Conservation (phyloP, 176 grass and related monocot species). For the Canna indica region DNA sequence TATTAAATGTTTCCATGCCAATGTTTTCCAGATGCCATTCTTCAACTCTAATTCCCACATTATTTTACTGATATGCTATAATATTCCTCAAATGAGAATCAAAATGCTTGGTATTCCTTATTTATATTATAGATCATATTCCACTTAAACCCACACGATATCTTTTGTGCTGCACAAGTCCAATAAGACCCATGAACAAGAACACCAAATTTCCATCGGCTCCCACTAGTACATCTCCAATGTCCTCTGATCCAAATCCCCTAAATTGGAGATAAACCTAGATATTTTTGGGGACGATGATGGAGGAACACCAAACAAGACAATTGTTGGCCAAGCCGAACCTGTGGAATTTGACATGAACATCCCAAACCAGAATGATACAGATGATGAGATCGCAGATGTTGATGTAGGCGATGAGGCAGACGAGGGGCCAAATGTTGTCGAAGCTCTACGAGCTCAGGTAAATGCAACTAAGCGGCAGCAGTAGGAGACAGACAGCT, state of each 20-base stretch:
- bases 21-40: no score
- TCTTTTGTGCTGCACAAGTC: slow-evolving; percentile 17
- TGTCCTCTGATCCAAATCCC: slow-evolving; percentile 38
- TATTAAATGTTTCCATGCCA: no score
- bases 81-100: no score
- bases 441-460: slow-evolving; percentile 49
- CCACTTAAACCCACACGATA: not conserved
- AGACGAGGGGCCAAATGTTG: slow-evolving; percentile 59
- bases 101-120: no score
- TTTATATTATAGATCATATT: no score
- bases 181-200: slow-evolving; percentile 38
- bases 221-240: slow-evolving; percentile 35
- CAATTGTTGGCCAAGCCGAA: slow-evolving; percentile 7
- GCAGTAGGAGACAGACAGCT: slow-evolving; percentile 36
- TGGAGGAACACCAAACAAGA: slow-evolving; percentile 40
- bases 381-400: no score
- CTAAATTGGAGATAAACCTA: slow-evolving; percentile 48
- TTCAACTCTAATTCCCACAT: no score
- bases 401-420: slow-evolving; percentile 37
- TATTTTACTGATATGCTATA: no score
- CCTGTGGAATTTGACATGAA: slow-evolving; percentile 52
- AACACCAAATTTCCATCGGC: slow-evolving; percentile 34
- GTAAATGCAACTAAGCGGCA: slow-evolving; percentile 40
- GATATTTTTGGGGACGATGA: slow-evolving; percentile 49
- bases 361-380: slow-evolving; percentile 45